A percentile compares a stretch with the other conserved stretches of the same genome.
These are phyloP conservation scores for Hemisphaericaspora xylanilytica DNA, from an alignment of 1,139 yeast species.

Conservation along the genomic window DNA sequence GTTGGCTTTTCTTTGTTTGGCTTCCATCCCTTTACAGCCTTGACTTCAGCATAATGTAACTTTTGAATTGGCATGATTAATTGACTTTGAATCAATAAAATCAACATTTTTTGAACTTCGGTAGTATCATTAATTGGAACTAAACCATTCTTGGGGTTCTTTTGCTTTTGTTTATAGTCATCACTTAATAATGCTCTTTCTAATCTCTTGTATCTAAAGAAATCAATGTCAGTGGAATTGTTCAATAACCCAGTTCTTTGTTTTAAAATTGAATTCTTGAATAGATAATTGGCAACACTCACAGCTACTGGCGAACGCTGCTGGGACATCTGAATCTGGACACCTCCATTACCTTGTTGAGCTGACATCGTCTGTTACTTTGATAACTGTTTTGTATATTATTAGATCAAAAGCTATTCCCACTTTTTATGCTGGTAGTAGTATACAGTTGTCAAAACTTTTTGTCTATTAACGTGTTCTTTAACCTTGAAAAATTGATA, in stretches of 20 bases:
- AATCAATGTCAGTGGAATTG: constrained; percentile 65
- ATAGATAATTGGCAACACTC: constrained; percentile 68
- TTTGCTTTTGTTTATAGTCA: constrained; percentile 60
- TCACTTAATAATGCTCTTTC: constrained; percentile 73
- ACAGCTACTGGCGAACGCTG: constrained; percentile 26
- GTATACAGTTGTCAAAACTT: too few relatives aligned
- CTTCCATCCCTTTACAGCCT: constrained; percentile 54
- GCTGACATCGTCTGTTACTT: constrained; percentile 6
- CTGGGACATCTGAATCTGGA: constrained; percentile 16
- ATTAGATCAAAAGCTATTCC: too few relatives aligned
- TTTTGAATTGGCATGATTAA: constrained; percentile 73
- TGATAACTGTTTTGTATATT: too few relatives aligned
- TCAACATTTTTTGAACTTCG: constrained; percentile 63
- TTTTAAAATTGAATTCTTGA: constrained; percentile 64
- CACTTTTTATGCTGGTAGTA: too few relatives aligned
- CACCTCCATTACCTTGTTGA: constrained; percentile 10
- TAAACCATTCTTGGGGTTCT: constrained; percentile 52
- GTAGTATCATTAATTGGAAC: constrained; percentile 53
- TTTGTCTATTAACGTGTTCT: constrained; percentile 7
- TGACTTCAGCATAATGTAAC: constrained; percentile 70
- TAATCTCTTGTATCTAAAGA: constrained; percentile 84
- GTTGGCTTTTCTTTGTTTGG: constrained; percentile 80
- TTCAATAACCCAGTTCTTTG: constrained; percentile 77
- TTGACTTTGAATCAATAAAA: constrained; percentile 69
- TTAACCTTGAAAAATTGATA: background rate